Evolutionary conservation across 257 asterid species (phyloP).

Genomic region (Ehretia macrophylla): DNA sequence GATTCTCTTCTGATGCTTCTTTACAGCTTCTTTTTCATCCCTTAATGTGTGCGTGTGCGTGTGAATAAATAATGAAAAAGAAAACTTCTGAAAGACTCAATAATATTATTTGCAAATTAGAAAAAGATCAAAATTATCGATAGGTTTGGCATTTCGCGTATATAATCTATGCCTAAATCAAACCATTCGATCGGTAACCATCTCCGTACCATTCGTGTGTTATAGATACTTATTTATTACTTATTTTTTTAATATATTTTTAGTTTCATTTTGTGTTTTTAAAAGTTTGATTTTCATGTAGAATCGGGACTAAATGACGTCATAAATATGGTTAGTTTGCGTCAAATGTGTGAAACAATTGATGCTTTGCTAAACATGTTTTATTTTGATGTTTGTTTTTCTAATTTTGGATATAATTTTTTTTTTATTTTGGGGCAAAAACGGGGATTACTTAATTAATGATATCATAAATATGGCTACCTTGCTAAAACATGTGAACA

Average conservation of each 20-base stretch:
- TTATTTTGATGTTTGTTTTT: no score
- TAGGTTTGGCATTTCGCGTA: neutral
- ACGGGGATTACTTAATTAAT: no score
- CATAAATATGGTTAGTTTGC: conserved; percentile 5
- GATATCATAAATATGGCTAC: no score
- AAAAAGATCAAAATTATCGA: no score
- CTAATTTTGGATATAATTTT: no score
- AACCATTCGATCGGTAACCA: conserved; percentile 44
- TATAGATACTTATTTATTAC: neutral
- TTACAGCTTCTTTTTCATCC: no score
- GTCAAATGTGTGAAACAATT: neutral
- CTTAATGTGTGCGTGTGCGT: neutral
- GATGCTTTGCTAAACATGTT: conserved; percentile 20
- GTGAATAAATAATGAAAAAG: no score
- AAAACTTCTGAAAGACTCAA: no score
- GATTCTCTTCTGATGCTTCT: no score
- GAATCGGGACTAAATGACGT: neutral
- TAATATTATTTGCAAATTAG: no score
- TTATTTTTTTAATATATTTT: neutral
- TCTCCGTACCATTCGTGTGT: conserved; percentile 40
- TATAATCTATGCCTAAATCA: conserved; percentile 30
- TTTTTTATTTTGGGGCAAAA: no score
- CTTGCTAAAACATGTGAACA: no score
- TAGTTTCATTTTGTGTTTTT: neutral
- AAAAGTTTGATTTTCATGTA: neutral